Base-by-base conservation (phyloP, 306 rosid genomes). In the Quercus mongolica region DNA sequence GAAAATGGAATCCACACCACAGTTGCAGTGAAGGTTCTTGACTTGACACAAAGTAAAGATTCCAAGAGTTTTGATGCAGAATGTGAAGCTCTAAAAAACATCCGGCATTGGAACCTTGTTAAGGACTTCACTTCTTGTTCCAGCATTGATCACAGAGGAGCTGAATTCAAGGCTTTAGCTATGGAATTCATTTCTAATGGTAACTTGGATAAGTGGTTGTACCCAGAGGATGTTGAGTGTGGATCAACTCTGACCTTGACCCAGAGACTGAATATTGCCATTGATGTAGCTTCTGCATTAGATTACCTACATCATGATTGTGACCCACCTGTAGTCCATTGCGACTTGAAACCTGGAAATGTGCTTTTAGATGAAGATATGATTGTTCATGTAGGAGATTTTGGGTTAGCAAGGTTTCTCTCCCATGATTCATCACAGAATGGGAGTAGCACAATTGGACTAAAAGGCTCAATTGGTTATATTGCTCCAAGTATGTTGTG, bases 261-360 rank as follows among this genome's bases (percentile, higher is more conserved):
- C 79, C 84, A 84, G 41, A 87, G 86, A 62, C 41, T 84, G 33
- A 82, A 79, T 25, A 76, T 81, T 81, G 84, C 61, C 63, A 73
- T 84, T 69, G 84, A 84, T 74, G 85, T 87, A 26, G 90, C 90
- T 62, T 74, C 76, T 14, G 90, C 90, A 19, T 69, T 87, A 84
- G 83, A 81, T 87, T 6, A 87, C 69, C 71, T 87, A 80, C 88
- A 82, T 76, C 78, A 79, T 74, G 84, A 84, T 8, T 87, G 88
- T 57, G 68, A 84, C 28, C 88, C 88, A 17, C 83, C 88, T 35
- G 4, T 87, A 70, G 86, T 84, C 7, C 90, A 87, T 30, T 84
- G 90, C 70, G 85, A 84, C 79, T 26, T 84, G 61, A 87, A 87
- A 74, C 90, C 88, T n/a, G 80, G 25, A 17, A 87, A 87, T 81